Percentiles rank a stretch among this genome's conserved stretches.
Conservation (phyloP, 192 early-diverging fungal species). For the Coemansia asiatica region DNA sequence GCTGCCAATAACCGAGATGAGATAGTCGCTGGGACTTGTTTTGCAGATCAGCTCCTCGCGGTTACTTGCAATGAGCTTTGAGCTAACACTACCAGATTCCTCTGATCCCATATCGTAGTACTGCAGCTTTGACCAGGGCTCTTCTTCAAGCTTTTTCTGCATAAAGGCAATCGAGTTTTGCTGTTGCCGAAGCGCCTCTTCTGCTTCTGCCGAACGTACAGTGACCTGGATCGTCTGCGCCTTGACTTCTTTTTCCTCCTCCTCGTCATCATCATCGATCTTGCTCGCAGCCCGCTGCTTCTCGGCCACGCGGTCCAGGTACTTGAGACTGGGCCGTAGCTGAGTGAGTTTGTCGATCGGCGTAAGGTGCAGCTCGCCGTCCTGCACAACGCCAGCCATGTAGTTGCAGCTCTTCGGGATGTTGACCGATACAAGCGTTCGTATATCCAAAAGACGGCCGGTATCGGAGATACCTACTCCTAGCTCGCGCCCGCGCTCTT, state of each 20-base stretch:
- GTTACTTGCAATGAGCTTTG: conserved; percentile 35
- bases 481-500: conserved; percentile 73
- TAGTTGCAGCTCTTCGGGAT: conserved; percentile 81
- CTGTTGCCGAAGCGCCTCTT: conserved; percentile 61
- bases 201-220: conserved; percentile 62
- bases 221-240: conserved; percentile 55
- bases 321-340: conserved; percentile 84
- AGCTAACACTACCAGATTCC: conserved; percentile 21
- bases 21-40: conserved; percentile 34
- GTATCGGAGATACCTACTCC: conserved; percentile 74
- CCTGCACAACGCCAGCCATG: conserved; percentile 73
- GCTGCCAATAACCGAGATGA: conserved; percentile 39
- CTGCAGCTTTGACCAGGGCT: conserved; percentile 67
- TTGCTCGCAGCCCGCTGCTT: conserved; percentile 67
- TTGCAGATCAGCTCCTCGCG: conserved; percentile 29
- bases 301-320: conserved; percentile 87
- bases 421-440: conserved; percentile 73
- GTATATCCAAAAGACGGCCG: conserved; percentile 74
- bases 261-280: conserved; percentile 69
- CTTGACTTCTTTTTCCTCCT: conserved; percentile 50
- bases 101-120: conserved; percentile 59
- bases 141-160: conserved; percentile 67
- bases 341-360: conserved; percentile 73
- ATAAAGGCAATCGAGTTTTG: conserved; percentile 58
- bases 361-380: conserved; percentile 88